These are phyloP conservation scores for Xanthoconium stramineum DNA, from an alignment of 768 basidiomycete genomes.

Conservation along the genomic window DNA sequence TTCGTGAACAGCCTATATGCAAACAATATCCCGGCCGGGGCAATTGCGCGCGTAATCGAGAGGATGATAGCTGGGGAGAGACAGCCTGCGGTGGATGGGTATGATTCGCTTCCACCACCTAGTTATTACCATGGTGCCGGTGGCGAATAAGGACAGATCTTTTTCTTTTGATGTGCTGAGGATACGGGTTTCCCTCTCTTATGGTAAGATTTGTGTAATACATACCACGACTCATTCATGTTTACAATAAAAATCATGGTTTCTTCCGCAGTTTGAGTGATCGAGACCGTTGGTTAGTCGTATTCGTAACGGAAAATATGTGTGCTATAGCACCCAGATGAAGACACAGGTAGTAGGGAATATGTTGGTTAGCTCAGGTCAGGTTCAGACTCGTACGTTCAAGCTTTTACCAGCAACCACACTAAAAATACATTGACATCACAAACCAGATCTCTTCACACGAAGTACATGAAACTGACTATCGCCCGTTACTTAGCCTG, in stretches of 20 bases:
- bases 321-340: constrained; percentile 44
- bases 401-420: too few relatives aligned
- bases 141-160: not conserved
- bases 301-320: constrained; percentile 45
- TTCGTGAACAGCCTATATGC: constrained; percentile 14
- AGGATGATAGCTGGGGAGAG: constrained; percentile 18
- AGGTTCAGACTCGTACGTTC: not conserved
- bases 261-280: constrained; percentile 60
- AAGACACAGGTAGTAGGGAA: constrained; percentile 45
- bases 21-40: constrained; percentile 15
- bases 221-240: not conserved
- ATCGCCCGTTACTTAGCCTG: constrained; percentile 23
- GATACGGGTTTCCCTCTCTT: not conserved
- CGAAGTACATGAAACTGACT: not conserved
- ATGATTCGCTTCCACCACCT: constrained; percentile 12
- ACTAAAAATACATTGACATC: not conserved
- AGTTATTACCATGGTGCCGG: constrained; percentile 8
- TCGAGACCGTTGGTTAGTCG: constrained; percentile 30
- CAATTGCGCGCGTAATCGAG: constrained; percentile 19
- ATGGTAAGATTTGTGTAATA: not conserved
- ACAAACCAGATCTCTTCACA: not conserved
- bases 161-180: not conserved
- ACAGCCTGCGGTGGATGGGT: constrained; percentile 3
- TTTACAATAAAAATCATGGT: not conserved
- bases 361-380: constrained; percentile 17